A percentile compares a stretch with the other conserved stretches of the same genome.
These are phyloP conservation scores for Cyberlindnera lachancei DNA, from an alignment of 805 yeast species.

Conservation along the genomic window DNA sequence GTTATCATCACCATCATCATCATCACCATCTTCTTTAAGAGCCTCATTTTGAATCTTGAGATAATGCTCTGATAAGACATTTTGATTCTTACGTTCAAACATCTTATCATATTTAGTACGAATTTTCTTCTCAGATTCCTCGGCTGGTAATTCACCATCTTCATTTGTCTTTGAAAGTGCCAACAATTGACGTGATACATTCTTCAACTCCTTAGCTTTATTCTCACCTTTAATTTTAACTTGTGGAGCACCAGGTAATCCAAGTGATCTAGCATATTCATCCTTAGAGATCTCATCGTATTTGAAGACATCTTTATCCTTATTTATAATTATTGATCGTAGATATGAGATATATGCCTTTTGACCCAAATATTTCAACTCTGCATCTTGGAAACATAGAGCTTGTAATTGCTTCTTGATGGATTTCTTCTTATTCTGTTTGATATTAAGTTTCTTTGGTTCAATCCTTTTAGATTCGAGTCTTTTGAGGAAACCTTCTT, in stretches of 20 bases:
- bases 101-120: slow-evolving; percentile 90
- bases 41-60: slow-evolving; percentile 54
- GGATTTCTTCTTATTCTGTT: slow-evolving; percentile 60
- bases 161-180: slow-evolving; percentile 50
- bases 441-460: slow-evolving; percentile 65
- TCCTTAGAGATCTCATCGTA: slow-evolving; percentile 73
- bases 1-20: slow-evolving; percentile 36
- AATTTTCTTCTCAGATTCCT: slow-evolving; percentile 35
- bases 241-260: slow-evolving; percentile 94
- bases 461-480: slow-evolving; percentile 59
- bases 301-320: slow-evolving; percentile 80
- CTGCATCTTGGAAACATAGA: slow-evolving; percentile 84
- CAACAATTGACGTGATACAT: slow-evolving; percentile 65
- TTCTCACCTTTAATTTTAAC: slow-evolving; percentile 56
- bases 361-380: slow-evolving; percentile 87
- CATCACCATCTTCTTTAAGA: slow-evolving; percentile 10
- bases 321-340: slow-evolving; percentile 76
- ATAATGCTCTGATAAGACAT: slow-evolving; percentile 85
- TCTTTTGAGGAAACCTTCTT: slow-evolving; percentile 62
- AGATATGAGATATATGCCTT: slow-evolving; percentile 91
- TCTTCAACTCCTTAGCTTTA: slow-evolving; percentile 67
- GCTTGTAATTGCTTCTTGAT: slow-evolving; percentile 83
- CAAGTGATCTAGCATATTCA: slow-evolving; percentile 78
- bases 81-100: slow-evolving; percentile 93
- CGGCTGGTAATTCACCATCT: slow-evolving; percentile 49